Conservation (phyloP, 139 green algal species). For the Coelastrella sp. region DNA sequence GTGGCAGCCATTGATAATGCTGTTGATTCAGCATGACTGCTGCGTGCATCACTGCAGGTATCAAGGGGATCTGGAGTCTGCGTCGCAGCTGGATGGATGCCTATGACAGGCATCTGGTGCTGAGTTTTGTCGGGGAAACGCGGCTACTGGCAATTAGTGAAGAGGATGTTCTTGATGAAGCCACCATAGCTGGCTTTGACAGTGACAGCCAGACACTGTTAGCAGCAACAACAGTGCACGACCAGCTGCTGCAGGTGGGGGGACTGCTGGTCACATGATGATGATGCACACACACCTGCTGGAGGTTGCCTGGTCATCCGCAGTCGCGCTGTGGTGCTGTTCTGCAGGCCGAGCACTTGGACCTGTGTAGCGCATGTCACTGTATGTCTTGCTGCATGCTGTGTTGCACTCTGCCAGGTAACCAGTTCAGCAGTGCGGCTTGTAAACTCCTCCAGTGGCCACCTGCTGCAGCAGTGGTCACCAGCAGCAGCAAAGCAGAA, state of each 20-base stretch:
- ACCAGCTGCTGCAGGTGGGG: constrained; percentile 86
- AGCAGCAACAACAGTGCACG: constrained; percentile 83
- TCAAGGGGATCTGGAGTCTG: constrained; percentile 93
- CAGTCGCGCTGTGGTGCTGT: constrained; percentile 31
- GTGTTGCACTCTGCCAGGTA: constrained; percentile 72
- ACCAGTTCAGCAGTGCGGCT: constrained; percentile 68
- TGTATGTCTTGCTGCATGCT: too few relatives aligned
- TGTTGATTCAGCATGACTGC: too few relatives aligned
- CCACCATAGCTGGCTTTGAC: constrained; percentile 87
- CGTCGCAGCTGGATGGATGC: constrained; percentile 64
- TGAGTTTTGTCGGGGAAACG: constrained; percentile 95
- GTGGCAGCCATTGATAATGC: too few relatives aligned
- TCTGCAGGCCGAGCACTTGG: constrained; percentile 77
- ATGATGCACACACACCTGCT: not conserved
- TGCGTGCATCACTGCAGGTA: not conserved
- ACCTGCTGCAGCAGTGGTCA: constrained; percentile 74
- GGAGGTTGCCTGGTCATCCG: constrained; percentile 60
- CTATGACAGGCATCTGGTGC: constrained; percentile 90
- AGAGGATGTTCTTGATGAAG: constrained; percentile 89
- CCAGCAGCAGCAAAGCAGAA: constrained; percentile 53
- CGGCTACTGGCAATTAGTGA: constrained; percentile 87
- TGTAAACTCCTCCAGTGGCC: constrained; percentile 54
- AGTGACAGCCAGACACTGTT: constrained; percentile 83
- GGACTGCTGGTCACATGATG: not conserved
- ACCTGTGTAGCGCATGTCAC: constrained; percentile 58